phyloP scores from a whole-genome alignment of 345 rosid genomes.

The Euphorbia tirucalli region DNA sequence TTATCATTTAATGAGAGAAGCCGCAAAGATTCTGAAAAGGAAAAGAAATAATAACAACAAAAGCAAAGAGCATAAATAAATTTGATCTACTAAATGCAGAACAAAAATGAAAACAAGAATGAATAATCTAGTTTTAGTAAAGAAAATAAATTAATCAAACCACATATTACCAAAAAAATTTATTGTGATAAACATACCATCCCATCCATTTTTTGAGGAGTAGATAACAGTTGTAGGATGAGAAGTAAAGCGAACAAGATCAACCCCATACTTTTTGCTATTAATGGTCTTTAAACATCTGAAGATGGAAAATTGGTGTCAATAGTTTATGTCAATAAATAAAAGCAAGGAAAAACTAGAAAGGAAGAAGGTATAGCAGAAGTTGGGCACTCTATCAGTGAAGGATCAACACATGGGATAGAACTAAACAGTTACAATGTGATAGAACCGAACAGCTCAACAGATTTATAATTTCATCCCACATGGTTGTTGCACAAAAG shows the following conservation, averaged over 20 bases:
- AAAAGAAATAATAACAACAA: too few relatives aligned
- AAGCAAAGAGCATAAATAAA: not conserved
- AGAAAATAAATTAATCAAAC: not conserved
- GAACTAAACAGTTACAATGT: not conserved
- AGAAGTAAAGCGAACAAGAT: slow-evolving; percentile 85
- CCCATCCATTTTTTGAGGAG: slow-evolving; percentile 98
- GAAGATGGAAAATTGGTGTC: slow-evolving; percentile 14
- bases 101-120: not conserved
- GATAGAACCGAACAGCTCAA: not conserved
- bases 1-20: slow-evolving; percentile 94
- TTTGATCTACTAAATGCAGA: slow-evolving; percentile 1
- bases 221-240: slow-evolving; percentile 91
- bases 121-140: not conserved
- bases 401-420: not conserved
- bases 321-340: not conserved
- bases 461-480: not conserved
- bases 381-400: not conserved
- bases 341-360: not conserved
- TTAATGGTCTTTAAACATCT: slow-evolving; percentile 94
- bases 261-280: slow-evolving; percentile 98
- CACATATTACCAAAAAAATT: not conserved
- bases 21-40: slow-evolving; percentile 66
- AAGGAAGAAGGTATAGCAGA: not conserved
- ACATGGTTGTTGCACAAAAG: not conserved
- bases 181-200: slow-evolving; percentile 49